Percentiles rank a stretch among this genome's conserved stretches.
Evolutionary conservation across 75 land plant genomes (phyloP).

Genomic region (Cryptomeria japonica): DNA sequence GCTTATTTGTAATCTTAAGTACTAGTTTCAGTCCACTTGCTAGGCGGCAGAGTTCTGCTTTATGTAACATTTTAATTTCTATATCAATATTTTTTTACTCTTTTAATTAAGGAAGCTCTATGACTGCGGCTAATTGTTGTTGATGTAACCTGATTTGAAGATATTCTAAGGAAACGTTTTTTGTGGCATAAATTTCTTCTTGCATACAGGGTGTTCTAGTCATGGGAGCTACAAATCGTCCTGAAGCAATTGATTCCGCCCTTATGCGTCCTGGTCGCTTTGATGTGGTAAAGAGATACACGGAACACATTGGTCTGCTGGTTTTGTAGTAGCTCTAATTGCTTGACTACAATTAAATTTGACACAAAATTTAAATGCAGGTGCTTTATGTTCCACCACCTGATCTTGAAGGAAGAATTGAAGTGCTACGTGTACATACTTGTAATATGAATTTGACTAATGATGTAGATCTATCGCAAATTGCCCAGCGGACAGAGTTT

Average conservation of each 20-base stretch:
- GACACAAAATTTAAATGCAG: slow-evolving; percentile 27
- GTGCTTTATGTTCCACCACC: slow-evolving; percentile 92
- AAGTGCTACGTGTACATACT: slow-evolving; percentile 77
- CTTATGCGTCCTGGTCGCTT: slow-evolving; percentile 94
- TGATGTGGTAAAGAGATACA: slow-evolving; percentile 61
- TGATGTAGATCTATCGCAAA: slow-evolving; percentile 58
- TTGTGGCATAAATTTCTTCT: neutral
- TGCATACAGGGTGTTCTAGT: slow-evolving; percentile 78
- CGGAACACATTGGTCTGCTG: neutral
- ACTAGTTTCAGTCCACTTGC: too few relatives aligned
- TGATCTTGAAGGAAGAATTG: slow-evolving; percentile 68
- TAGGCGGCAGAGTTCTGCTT: neutral
- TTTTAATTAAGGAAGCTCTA: neutral
- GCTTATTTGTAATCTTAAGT: too few relatives aligned
- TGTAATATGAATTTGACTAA: slow-evolving; percentile 56
- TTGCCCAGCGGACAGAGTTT: slow-evolving; percentile 66
- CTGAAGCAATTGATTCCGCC: slow-evolving; percentile 83
- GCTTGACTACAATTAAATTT: neutral
- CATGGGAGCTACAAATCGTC: slow-evolving; percentile 92
- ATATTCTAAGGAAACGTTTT: neutral
- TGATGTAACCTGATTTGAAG: neutral
- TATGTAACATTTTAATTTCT: neutral
- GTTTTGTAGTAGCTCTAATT: neutral
- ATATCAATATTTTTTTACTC: too few relatives aligned
- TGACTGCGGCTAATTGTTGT: neutral